phyloP scores from a whole-genome alignment of 352 stramenopile genomes.

The Phytopythium helicoides region DNA sequence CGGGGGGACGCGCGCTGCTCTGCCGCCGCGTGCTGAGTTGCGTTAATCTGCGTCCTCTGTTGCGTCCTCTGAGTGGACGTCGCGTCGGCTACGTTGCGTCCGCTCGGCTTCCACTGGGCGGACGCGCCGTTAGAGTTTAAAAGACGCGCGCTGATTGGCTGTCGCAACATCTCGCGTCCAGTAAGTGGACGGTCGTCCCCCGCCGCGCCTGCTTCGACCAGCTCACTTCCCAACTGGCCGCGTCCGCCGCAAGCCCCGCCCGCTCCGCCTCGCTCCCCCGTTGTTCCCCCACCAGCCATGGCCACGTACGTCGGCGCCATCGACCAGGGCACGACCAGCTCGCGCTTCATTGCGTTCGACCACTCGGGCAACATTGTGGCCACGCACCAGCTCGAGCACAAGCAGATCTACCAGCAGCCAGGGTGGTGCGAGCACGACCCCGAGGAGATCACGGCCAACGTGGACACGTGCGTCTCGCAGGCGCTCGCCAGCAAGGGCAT shows the following conservation, averaged over 20 bases:
- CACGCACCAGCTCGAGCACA: conserved; percentile 94
- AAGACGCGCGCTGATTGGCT: too few species aligned
- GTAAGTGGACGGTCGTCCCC: too few species aligned
- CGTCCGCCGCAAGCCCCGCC: conserved; percentile 20
- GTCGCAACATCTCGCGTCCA: too few species aligned
- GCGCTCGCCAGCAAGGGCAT: conserved; percentile 75
- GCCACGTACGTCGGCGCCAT: conserved; percentile 86
- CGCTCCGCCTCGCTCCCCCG: neutral
- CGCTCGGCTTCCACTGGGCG: too few species aligned
- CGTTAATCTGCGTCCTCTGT: too few species aligned
- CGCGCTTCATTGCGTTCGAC: conserved; percentile 96
- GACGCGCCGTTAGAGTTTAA: too few species aligned
- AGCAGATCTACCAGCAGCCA: conserved; percentile 94
- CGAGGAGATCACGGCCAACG: conserved; percentile 93
- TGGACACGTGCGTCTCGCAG: conserved; percentile 70
- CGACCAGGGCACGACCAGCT: conserved; percentile 97
- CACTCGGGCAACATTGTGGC: conserved; percentile 86
- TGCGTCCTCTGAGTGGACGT: too few species aligned
- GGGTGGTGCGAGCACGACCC: conserved; percentile 98
- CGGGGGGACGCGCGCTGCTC: too few species aligned
- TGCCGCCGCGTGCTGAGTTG: too few species aligned
- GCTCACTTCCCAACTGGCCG: conserved; percentile 42
- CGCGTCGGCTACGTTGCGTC: too few species aligned
- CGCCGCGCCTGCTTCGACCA: too few species aligned
- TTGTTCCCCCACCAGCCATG: conserved; percentile 4